Evolutionary conservation across 1,284 basidiomycete species (phyloP).

Genomic region (Moesziomyces parantarcticus): DNA sequence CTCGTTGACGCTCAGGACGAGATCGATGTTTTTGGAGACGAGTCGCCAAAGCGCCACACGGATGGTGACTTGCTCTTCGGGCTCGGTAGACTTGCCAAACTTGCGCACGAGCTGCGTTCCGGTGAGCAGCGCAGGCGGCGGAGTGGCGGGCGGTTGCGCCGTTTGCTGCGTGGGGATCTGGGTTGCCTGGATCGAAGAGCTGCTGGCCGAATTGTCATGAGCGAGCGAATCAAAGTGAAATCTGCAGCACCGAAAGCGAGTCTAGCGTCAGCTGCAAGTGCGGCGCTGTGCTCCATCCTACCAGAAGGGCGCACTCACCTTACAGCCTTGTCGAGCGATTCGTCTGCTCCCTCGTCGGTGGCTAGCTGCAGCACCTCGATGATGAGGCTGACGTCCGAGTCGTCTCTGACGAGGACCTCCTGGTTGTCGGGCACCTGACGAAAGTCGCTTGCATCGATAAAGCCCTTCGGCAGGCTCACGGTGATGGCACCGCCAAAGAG

Average conservation of each 20-base stretch:
- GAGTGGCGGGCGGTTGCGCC: slow-evolving; percentile 26
- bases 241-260: slow-evolving; percentile 69
- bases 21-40: slow-evolving; percentile 56
- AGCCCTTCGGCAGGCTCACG: slow-evolving; percentile 73
- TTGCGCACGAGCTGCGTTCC: slow-evolving; percentile 61
- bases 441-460: slow-evolving; percentile 86
- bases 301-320: slow-evolving; percentile 45
- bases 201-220: slow-evolving; percentile 84
- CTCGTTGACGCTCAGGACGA: slow-evolving; percentile 64
- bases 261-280: background rate
- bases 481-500: slow-evolving; percentile 81
- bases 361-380: slow-evolving; percentile 86
- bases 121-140: slow-evolving; percentile 38
- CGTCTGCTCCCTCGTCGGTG: slow-evolving; percentile 72
- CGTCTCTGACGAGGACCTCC: slow-evolving; percentile 85
- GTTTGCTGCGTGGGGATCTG: slow-evolving; percentile 27
- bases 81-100: slow-evolving; percentile 53
- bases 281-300: too few relatives aligned
- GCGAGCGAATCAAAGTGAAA: slow-evolving; percentile 92
- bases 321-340: slow-evolving; percentile 67
- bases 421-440: slow-evolving; percentile 97
- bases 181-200: slow-evolving; percentile 71
- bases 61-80: slow-evolving; percentile 54
- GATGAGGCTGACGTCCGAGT: slow-evolving; percentile 80
- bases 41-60: slow-evolving; percentile 63